These are phyloP conservation scores for Musa troglodytarum DNA, from an alignment of 176 grass and related monocot species.

Conservation along the genomic window DNA sequence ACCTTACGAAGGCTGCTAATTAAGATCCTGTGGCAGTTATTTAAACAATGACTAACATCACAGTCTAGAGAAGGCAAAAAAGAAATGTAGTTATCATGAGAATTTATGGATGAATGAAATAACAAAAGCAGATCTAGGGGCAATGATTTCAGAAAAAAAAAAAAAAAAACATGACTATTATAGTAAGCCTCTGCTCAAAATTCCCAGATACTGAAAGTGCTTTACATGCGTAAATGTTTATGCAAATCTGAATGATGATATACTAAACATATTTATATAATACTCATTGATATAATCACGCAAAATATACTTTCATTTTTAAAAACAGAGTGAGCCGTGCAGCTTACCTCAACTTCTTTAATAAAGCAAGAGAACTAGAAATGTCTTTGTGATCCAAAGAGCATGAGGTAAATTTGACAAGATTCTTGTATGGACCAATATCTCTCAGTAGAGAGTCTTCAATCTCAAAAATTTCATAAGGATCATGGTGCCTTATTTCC, in stretches of 20 bases:
- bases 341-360: slow-evolving; percentile 58
- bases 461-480: slow-evolving; percentile 57
- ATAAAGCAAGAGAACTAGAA: slow-evolving; percentile 50
- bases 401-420: slow-evolving; percentile 61
- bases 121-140: no score
- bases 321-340: neutral
- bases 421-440: slow-evolving; percentile 89
- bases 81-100: neutral
- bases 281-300: no score
- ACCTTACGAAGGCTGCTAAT: slow-evolving; percentile 52
- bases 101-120: neutral
- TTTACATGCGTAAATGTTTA: neutral
- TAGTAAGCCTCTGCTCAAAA: no score
- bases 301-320: neutral
- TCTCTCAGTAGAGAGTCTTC: slow-evolving; percentile 63
- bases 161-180: no score
- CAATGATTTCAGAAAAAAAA: no score
- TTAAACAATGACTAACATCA: neutral
- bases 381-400: slow-evolving; percentile 46
- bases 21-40: slow-evolving; percentile 33
- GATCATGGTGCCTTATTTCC: slow-evolving; percentile 59
- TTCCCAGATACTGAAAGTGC: no score
- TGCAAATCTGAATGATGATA: neutral
- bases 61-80: neutral
- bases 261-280: neutral